Percentiles rank a stretch among this genome's conserved stretches.
phyloP scores from a whole-genome alignment of 768 basidiomycete genomes.

The Tylopilus rubrobrunneus region DNA sequence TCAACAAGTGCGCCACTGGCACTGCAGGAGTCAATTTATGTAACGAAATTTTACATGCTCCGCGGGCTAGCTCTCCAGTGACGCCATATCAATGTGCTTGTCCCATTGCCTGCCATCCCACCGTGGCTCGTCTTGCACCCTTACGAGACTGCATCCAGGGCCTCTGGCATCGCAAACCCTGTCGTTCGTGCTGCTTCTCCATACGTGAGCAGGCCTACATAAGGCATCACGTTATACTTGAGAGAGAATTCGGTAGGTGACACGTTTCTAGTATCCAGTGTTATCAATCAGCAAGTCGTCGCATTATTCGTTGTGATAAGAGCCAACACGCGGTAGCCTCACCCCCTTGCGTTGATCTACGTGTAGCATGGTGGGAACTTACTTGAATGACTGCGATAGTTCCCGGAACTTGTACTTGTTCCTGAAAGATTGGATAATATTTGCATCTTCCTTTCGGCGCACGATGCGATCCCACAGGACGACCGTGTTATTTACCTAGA shows the following conservation, averaged over 20 bases:
- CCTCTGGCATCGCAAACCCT: slow-evolving; percentile 34
- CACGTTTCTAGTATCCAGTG: slow-evolving; percentile 47
- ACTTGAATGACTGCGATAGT: slow-evolving; percentile 71
- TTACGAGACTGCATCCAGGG: slow-evolving; percentile 30
- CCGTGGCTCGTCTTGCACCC: neutral
- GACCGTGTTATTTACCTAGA: slow-evolving; percentile 66
- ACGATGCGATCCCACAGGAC: slow-evolving; percentile 94
- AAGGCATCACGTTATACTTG: slow-evolving; percentile 90
- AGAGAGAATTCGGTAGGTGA: slow-evolving; percentile 66
- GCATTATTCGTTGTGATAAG: slow-evolving; percentile 11
- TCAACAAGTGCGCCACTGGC: slow-evolving; percentile 12
- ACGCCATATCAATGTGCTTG: slow-evolving; percentile 11
- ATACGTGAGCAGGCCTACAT: slow-evolving; percentile 74
- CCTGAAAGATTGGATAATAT: slow-evolving; percentile 46
- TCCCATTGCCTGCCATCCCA: neutral
- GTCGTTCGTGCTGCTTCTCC: slow-evolving; percentile 62
- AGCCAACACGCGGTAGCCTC: neutral
- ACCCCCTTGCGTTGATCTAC: neutral
- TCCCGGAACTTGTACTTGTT: slow-evolving; percentile 88
- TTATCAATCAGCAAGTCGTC: slow-evolving; percentile 15
- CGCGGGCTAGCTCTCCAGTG: slow-evolving; percentile 14
- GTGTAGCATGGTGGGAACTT: slow-evolving; percentile 29
- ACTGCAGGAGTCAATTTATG: slow-evolving; percentile 12
- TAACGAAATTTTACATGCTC: slow-evolving; percentile 14
- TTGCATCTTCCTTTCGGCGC: slow-evolving; percentile 71